phyloP scores from a whole-genome alignment of 345 rosid genomes.

The Euclidium syriacum region DNA sequence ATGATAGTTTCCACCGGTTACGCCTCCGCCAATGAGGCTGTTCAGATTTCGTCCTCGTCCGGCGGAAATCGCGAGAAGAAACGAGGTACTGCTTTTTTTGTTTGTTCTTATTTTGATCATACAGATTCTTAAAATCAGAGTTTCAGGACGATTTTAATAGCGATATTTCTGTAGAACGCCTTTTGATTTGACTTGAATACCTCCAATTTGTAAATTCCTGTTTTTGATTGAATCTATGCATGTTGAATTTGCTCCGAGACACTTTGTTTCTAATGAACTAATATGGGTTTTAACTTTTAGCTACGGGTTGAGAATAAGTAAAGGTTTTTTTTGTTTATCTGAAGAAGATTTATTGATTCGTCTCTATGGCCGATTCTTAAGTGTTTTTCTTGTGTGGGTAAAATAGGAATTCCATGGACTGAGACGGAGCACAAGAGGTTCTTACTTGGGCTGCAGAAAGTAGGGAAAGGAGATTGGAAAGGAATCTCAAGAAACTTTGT shows the following conservation, averaged over 20 bases:
- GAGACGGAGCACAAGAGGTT: conserved; percentile 95
- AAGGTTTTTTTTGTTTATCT: neutral
- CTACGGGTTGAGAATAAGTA: neutral
- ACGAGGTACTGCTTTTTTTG: conserved; percentile 48
- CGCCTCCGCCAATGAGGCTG: conserved; percentile 82
- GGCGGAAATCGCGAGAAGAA: conserved; percentile 61
- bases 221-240: conserved; percentile 18
- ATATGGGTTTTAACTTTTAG: neutral
- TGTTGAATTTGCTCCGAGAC: neutral
- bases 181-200: neutral
- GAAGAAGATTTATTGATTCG: neutral
- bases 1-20: conserved; percentile 41
- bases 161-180: neutral
- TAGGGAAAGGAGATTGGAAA: conserved; percentile 96
- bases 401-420: conserved; percentile 88
- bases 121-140: neutral
- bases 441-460: conserved; percentile 77
- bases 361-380: neutral
- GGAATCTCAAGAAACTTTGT: conserved; percentile 91
- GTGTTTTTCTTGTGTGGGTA: neutral
- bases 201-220: neutral
- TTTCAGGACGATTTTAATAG: neutral
- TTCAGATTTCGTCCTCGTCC: conserved; percentile 41
- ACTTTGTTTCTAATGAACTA: too few relatives aligned
- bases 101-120: neutral